Evolutionary conservation across 345 rosid genomes (phyloP), one percentile per base, ranked within the genome.

Genomic region (Gossypioides kirkii): DNA sequence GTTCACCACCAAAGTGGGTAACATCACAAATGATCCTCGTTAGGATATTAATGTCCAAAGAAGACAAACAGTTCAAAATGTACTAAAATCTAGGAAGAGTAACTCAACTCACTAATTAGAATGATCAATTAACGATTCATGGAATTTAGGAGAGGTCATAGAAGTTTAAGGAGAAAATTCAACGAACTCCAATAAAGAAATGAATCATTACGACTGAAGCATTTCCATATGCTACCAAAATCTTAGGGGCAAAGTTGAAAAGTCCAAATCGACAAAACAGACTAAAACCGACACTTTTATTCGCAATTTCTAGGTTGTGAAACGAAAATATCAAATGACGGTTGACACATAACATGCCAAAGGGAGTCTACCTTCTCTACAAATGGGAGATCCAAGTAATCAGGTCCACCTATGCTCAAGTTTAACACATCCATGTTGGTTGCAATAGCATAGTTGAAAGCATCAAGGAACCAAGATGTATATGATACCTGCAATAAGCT

Each of bases 341-440:
- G 28, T 59, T 23, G 54, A 42, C 20, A 71, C 12, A 11, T 20
- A 14, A 45, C 23, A 70, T 59, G 76, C n/a, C 76, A 61, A 18
- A 36, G 10, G 69, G 61, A 69, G 67, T 45, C 72, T 81, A 92
- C 99, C 92, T 95, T 95, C 86, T 95, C 99, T 68, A 92, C 90
- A 79, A 95, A 95, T 61, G 99, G 99, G 68, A 89, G 92, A 86
- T 95, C 99, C 90, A 95, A 71, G 86, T 90, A 92, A 85, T 95
- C 99, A 78, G 99, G 99, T 56, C 99, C 99, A 78, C 97, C 99
- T 25, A 95, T 95, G 80, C 99, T 95, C 96, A 92, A 84, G 81
- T 95, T 95, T 41, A 95, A 86, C 72, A 95, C 99, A 82, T 95
- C 99, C 93, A 95, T 89, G 70, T 91, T 62, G 67, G 89, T 89